Percentiles rank a stretch among this genome's conserved stretches.
These are phyloP conservation scores for Sclerotinia minor DNA, from an alignment of 2,329 filamentous ascomycete genomes.

Conservation along the genomic window DNA sequence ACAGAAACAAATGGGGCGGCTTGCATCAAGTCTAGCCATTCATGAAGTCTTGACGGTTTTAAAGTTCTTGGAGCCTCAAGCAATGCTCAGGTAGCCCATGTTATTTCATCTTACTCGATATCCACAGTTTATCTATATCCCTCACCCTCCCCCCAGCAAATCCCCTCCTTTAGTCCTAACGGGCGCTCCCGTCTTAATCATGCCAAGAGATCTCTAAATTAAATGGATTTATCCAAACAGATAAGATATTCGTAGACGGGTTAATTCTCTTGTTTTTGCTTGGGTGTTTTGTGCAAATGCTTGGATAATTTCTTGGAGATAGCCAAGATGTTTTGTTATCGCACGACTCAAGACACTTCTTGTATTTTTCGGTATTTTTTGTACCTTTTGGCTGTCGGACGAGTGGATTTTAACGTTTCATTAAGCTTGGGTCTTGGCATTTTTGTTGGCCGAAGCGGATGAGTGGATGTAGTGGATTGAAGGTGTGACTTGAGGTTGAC, in stretches of 20 bases:
- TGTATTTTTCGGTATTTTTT: no score
- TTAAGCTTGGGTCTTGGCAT: not conserved
- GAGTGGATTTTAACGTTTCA: slow-evolving; percentile 8
- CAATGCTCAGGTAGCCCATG: not conserved
- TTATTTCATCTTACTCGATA: slow-evolving; percentile 3
- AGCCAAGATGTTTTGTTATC: no score
- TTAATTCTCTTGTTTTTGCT: not conserved
- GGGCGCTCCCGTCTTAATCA: slow-evolving; percentile 1
- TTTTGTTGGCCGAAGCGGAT: not conserved
- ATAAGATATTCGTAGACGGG: slow-evolving; percentile 3
- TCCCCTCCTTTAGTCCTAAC: not conserved
- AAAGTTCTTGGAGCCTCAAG: slow-evolving; percentile 2
- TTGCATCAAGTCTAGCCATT: slow-evolving; percentile 13
- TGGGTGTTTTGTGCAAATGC: no score
- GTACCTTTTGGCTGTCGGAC: not conserved
- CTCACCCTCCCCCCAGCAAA: not conserved
- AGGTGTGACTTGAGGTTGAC: not conserved
- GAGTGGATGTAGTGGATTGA: not conserved
- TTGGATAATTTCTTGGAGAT: no score
- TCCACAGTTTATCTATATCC: not conserved
- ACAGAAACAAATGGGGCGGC: not conserved
- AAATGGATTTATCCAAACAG: slow-evolving; percentile 12
- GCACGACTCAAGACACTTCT: no score
- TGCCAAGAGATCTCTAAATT: slow-evolving; percentile 11
- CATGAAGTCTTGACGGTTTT: not conserved